Evolutionary conservation across 139 green algal genomes (phyloP).

Genomic region (Micractinium conductrix): DNA sequence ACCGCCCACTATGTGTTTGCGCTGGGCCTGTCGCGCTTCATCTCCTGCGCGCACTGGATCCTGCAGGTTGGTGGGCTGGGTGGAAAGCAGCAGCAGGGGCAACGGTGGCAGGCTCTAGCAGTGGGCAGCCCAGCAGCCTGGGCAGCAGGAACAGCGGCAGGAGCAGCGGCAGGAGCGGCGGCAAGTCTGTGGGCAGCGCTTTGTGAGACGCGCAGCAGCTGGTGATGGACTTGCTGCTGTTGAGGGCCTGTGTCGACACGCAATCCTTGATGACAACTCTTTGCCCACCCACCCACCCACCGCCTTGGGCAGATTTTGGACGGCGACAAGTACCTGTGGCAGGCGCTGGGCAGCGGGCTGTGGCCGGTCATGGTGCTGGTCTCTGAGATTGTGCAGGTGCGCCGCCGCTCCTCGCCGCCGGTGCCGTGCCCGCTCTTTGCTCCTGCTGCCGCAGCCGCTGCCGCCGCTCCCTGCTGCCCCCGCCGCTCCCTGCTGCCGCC

Average conservation of each 20-base stretch:
- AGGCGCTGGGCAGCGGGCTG: constrained; percentile 88
- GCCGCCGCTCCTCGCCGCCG: background rate
- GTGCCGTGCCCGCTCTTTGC: background rate
- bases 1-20: constrained; percentile 98
- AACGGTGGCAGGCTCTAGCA: no score
- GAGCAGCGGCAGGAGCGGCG: no score
- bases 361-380: constrained; percentile 98
- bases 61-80: constrained; percentile 69
- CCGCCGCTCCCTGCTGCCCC: background rate
- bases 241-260: no score
- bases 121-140: background rate
- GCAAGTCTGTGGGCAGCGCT: no score
- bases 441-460: no score
- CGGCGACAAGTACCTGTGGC: constrained; percentile 85
- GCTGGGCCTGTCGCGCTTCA: constrained; percentile 95
- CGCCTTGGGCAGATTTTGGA: constrained; percentile 84
- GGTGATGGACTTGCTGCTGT: background rate
- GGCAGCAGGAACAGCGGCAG: no score
- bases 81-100: no score
- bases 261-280: no score
- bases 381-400: constrained; percentile 88
- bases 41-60: constrained; percentile 98
- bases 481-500: background rate
- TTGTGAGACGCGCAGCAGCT: background rate
- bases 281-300: background rate